These are phyloP conservation scores for Picochlorum sp. DNA, from an alignment of 139 green algal species.

Conservation along the genomic window DNA sequence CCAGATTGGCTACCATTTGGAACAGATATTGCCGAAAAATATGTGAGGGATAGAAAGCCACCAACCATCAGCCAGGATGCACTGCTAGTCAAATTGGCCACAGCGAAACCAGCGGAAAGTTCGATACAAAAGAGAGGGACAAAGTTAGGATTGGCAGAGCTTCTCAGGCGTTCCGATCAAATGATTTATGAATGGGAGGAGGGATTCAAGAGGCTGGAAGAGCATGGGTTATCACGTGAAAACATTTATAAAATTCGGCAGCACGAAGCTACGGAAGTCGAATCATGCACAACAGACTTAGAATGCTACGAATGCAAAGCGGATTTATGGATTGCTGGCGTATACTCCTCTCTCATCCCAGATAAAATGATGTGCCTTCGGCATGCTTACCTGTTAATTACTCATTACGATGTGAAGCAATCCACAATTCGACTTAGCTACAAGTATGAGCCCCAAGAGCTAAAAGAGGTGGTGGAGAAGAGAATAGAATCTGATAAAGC, in stretches of 20 bases:
- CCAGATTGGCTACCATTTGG: constrained; percentile 77
- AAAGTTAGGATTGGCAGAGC: constrained; percentile 35
- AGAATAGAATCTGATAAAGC: too few relatives aligned
- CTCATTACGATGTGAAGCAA: too few relatives aligned
- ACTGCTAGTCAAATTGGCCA: constrained; percentile 48
- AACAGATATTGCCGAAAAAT: constrained; percentile 42
- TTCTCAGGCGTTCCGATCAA: neutral
- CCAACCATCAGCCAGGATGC: constrained; percentile 50
- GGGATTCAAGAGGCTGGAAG: neutral
- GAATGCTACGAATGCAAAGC: constrained; percentile 53
- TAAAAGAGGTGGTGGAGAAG: too few relatives aligned
- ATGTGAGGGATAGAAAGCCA: constrained; percentile 31
- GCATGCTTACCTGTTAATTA: constrained; percentile 27
- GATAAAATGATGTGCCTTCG: constrained; percentile 49
- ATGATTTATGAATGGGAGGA: neutral
- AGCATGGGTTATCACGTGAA: neutral
- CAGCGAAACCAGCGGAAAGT: constrained; percentile 3
- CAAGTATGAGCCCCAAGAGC: too few relatives aligned
- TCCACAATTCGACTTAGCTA: too few relatives aligned
- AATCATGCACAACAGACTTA: constrained; percentile 38
- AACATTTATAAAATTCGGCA: neutral
- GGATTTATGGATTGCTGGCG: constrained; percentile 60
- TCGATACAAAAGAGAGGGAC: constrained; percentile 28
- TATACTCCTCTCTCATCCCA: constrained; percentile 31
- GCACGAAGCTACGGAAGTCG: constrained; percentile 23